Evolutionary conservation across 2,329 filamentous ascomycete genomes (phyloP), one percentile per base, ranked within the genome.

Genomic region (Aspergillus ochraceus): DNA sequence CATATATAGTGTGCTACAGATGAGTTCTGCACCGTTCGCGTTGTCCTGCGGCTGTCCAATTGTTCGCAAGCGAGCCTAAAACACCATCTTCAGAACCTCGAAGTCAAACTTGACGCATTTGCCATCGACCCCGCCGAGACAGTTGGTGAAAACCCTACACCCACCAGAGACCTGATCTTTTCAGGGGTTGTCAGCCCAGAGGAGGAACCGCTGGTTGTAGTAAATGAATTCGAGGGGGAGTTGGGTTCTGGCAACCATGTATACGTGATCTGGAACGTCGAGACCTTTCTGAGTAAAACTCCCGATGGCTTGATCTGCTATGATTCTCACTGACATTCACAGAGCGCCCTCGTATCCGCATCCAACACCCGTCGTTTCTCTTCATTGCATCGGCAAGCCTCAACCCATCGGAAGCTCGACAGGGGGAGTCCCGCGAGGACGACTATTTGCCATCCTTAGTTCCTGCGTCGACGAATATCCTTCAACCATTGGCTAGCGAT

Each of bases 381-480:
- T 85, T 88, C 65, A 80, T 81, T 32, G 78, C 80, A 24, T 79
- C 76, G 20, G 77, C 77, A 20, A 79, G 74, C 53, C 69, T 83
- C 32, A 81, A 77, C 58, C 78, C 80, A 2, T 68, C 77, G 1
- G 76, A 80, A 53, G 70, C 64, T 32, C 66, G 72, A n/a, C 71
- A 74, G 54, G 69, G 70, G 58, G 71, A 73, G 29, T 65, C 72
- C 20, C 64, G 70, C 5, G 76, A 81, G 36, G 80, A 83, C 62
- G 79, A 82, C 52, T 84, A 85, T 64, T 76, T 87, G 6, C 79
- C 81, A 17, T 81, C 82, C 52, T 76, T 81, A 50, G 75, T 83
- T n/a, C 83, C 84, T 6, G 77, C 83, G n/a, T 83, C 85, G 0
- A 74, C 80, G 10, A 88, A 87, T 61, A 77, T 88, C 17, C 76